A percentile compares a stretch with the other conserved stretches of the same genome.
Evolutionary conservation across 2,329 filamentous ascomycete genomes (phyloP).

Genomic region (Nectriaceae sp.): DNA sequence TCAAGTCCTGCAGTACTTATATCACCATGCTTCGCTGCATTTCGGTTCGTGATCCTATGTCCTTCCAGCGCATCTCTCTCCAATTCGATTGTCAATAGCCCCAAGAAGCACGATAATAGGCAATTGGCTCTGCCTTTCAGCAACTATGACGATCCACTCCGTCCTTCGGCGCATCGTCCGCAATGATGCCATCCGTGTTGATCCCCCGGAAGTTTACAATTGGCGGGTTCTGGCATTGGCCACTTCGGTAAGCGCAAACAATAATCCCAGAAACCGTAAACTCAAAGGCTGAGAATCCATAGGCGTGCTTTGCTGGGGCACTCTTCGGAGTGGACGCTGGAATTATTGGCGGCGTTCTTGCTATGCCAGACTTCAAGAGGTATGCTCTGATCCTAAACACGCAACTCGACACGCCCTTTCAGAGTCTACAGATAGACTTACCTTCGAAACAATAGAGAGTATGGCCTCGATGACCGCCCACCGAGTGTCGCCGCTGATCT

Average conservation of each 20-base stretch:
- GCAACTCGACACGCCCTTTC: too few species aligned
- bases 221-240: conserved; percentile 69
- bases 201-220: conserved; percentile 69
- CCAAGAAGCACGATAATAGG: not conserved
- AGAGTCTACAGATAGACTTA: not conserved
- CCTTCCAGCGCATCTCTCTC: not conserved
- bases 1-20: conserved; percentile 17
- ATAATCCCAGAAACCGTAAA: too few species aligned
- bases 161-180: conserved; percentile 42
- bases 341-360: conserved; percentile 31
- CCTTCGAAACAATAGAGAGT: conserved; percentile 28
- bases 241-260: conserved; percentile 42
- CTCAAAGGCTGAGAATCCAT: conserved; percentile 2
- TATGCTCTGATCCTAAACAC: too few species aligned
- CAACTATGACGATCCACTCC: conserved; percentile 20
- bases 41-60: not conserved
- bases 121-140: not conserved
- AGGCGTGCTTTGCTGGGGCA: conserved; percentile 24
- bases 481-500: conserved; percentile 21
- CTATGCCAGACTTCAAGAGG: conserved; percentile 29
- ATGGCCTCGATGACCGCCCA: conserved; percentile 19
- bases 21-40: conserved; percentile 10
- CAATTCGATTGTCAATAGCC: too few species aligned
- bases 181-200: conserved; percentile 64
- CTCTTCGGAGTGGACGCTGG: conserved; percentile 30